Evolutionary conservation across 345 rosid species (phyloP).

Genomic region (Corymbia maculata): DNA sequence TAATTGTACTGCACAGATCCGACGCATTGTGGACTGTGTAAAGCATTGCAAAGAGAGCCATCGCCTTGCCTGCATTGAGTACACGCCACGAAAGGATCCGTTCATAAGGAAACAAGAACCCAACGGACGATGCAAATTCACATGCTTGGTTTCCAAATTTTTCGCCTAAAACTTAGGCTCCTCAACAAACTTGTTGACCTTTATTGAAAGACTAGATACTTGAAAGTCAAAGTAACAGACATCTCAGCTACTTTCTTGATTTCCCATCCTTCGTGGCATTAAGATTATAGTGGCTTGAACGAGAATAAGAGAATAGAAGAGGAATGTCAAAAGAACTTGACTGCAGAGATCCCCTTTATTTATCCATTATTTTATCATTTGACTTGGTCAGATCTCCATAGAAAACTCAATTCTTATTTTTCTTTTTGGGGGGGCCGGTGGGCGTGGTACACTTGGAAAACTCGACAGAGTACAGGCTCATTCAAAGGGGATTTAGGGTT

Average conservation of each 20-base stretch:
- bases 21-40: background rate
- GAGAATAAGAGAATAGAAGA: background rate
- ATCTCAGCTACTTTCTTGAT: slow-evolving; percentile 5
- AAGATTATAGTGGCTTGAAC: background rate
- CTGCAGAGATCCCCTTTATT: background rate
- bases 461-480: background rate
- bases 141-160: slow-evolving; percentile 9
- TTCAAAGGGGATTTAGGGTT: background rate
- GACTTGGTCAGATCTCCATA: background rate
- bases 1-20: background rate
- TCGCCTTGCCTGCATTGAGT: slow-evolving; percentile 14
- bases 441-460: background rate
- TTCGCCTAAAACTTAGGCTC: background rate
- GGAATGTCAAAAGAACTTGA: background rate
- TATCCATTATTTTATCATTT: background rate
- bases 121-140: slow-evolving; percentile 29
- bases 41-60: background rate
- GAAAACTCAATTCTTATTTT: background rate
- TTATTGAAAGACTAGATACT: background rate
- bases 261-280: background rate
- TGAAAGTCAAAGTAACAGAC: slow-evolving; percentile 16
- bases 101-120: background rate
- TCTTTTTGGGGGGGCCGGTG: background rate
- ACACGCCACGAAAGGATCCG: slow-evolving; percentile 27
- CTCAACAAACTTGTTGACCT: background rate